Evolutionary conservation across 2,329 filamentous ascomycete genomes (phyloP), one percentile per base, ranked within the genome.

Genomic region (Teratosphaeria gauchensis): DNA sequence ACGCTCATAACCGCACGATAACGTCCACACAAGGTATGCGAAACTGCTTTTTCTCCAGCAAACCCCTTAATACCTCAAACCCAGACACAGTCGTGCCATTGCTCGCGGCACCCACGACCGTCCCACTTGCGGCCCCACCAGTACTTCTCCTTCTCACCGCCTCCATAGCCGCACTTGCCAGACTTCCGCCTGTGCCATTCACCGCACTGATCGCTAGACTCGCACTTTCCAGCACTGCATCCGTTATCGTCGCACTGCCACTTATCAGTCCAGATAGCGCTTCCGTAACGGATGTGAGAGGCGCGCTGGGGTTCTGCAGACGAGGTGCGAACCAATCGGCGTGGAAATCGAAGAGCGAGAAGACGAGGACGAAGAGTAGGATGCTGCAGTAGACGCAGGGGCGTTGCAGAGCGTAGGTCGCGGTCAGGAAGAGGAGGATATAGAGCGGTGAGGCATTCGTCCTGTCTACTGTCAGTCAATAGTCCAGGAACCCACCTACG

Each of bases 361-460:
- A 83, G 78, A 96, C 95, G 66, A 99, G 90, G 67, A 97, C 91
- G 64, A 96, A 83, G 54, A 99, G 89, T 57, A 99, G 87, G 62
- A 96, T 86, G 61, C 91, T 96, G 83, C 94, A 99, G 82, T 99
- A 99, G 67, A 96, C 87, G 78, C 94, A 99, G 57, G 94, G 94
- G 58, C 92, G 87, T 77, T 96, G 95, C 68, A 99, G 86, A 76
- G 95, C 89, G 80, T 96, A 97, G 64, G 92, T 96, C 74, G 92
- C 90, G 64, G 90, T 82, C 78, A 99, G 73, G 71, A 79, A 80
- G 70, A 79, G 74, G 62, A 78, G 65, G 61, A 79, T 73, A 68
- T 79, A 80, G 62, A 80, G 71, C 11, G 78, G 77, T 4, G 77
- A 76, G 32, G 77, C 75, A 62, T 77, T 76, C 31, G 75, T 78